These are phyloP conservation scores for Chlamydomonas incerta DNA, from an alignment of 139 green algal species.

Conservation along the genomic window DNA sequence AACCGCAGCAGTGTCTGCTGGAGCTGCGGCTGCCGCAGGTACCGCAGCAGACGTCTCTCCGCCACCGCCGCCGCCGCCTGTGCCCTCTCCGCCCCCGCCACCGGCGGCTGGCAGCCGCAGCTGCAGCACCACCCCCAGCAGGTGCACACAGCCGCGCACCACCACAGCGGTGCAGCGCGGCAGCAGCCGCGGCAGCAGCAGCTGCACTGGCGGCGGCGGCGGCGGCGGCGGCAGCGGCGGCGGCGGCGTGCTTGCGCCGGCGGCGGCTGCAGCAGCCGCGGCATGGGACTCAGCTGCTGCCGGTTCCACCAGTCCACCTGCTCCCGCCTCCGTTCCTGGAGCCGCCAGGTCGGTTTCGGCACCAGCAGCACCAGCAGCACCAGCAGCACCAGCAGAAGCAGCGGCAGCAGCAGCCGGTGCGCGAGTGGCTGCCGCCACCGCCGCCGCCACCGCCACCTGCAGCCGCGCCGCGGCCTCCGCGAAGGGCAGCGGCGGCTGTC, in stretches of 20 bases:
- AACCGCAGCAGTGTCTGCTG: no score
- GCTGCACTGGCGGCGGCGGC: neutral
- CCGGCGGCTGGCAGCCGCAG: neutral
- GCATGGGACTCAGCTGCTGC: no score
- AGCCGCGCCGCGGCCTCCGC: neutral
- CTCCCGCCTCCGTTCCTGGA: no score
- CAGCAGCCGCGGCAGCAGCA: neutral
- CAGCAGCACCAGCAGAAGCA: no score
- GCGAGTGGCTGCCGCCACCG: no score
- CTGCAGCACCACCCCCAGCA: slow-evolving; percentile 5
- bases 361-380: no score
- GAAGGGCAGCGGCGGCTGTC: neutral
- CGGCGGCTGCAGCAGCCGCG: no score
- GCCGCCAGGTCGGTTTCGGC: no score
- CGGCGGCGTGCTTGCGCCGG: neutral
- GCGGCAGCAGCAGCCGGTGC: no score
- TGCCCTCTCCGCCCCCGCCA: neutral
- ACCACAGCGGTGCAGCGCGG: neutral
- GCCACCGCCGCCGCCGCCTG: neutral
- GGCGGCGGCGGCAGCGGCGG: no score
- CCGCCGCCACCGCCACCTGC: no score
- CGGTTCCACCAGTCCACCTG: no score
- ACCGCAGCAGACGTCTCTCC: neutral
- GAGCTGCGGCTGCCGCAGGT: neutral
- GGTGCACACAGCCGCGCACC: slow-evolving; percentile 25